These are phyloP conservation scores for Tylopilus sp. DNA, from an alignment of 768 basidiomycete genomes.

Conservation along the genomic window DNA sequence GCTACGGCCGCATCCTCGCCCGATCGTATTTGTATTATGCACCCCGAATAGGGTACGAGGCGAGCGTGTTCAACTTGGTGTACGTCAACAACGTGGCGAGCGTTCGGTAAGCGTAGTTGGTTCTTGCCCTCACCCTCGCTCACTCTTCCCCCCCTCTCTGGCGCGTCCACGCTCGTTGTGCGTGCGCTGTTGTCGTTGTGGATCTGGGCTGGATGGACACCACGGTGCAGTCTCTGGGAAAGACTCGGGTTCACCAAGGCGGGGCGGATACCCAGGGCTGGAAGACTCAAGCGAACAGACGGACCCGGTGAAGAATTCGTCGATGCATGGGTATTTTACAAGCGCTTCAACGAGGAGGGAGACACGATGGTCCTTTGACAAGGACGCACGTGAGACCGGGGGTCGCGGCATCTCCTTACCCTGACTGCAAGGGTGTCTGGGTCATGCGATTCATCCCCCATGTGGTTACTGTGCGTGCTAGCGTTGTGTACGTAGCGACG, in stretches of 20 bases:
- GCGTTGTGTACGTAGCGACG: not conserved
- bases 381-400: not conserved
- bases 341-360: slow-evolving; percentile 53
- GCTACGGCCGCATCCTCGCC: slow-evolving; percentile 71
- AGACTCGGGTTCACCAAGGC: slow-evolving; percentile 73
- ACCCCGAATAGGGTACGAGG: slow-evolving; percentile 71
- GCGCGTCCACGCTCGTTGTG: not conserved
- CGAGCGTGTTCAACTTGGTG: slow-evolving; percentile 88
- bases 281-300: slow-evolving; percentile 62
- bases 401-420: not conserved
- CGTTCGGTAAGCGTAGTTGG: slow-evolving; percentile 45
- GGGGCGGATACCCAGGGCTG: slow-evolving; percentile 73
- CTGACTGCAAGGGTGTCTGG: not conserved
- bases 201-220: not conserved
- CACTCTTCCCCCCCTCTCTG: not conserved
- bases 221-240: slow-evolving; percentile 63
- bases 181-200: not conserved
- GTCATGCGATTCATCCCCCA: not conserved
- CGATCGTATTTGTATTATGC: slow-evolving; percentile 79
- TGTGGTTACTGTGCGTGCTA: not conserved
- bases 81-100: slow-evolving; percentile 82
- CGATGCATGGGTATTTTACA: slow-evolving; percentile 84
- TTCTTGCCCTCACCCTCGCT: not conserved
- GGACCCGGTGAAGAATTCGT: slow-evolving; percentile 82
- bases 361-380: not conserved